Conservation (phyloP, 805 yeast species). For the Kluyveromyces lactis region DNA sequence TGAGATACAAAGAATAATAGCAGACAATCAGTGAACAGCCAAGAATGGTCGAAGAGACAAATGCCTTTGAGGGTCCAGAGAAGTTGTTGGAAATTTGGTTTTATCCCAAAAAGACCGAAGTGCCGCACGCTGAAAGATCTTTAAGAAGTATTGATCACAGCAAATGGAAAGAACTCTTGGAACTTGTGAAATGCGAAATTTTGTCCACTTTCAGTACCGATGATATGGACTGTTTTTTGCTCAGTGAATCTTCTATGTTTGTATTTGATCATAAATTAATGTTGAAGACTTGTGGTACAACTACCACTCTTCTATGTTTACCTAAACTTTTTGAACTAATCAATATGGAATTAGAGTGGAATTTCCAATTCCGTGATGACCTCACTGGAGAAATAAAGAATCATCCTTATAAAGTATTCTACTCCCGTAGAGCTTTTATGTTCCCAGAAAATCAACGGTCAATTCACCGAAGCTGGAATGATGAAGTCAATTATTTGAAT, state of each 20-base stretch:
- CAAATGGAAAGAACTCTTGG: conserved; percentile 66
- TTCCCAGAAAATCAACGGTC: conserved; percentile 74
- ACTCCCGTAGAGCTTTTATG: conserved; percentile 88
- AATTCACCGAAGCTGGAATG: conserved; percentile 78
- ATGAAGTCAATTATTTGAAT: conserved; percentile 67
- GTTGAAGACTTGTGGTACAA: conserved; percentile 93
- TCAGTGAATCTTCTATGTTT: conserved; percentile 84
- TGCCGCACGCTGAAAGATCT: conserved; percentile 34
- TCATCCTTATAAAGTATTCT: conserved; percentile 61
- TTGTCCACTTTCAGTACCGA: conserved; percentile 65
- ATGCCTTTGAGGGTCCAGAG: conserved; percentile 91
- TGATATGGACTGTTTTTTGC: conserved; percentile 70
- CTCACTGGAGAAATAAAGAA: conserved; percentile 8
- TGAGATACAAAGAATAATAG: no score
- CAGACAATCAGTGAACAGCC: no score
- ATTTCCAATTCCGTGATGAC: conserved; percentile 19
- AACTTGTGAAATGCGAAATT: conserved; percentile 80
- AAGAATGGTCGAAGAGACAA: not conserved
- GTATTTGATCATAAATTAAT: conserved; percentile 81
- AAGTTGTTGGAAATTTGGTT: conserved; percentile 89
- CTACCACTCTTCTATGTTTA: conserved; percentile 77
- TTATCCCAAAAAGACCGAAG: conserved; percentile 39
- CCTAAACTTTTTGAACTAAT: conserved; percentile 52
- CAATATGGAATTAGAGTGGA: conserved; percentile 34
- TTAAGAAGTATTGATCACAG: conserved; percentile 56